Percentiles rank a stretch among this genome's conserved stretches.
Conservation (phyloP, 2,329 filamentous ascomycete species). For the Lachnellula arida region DNA sequence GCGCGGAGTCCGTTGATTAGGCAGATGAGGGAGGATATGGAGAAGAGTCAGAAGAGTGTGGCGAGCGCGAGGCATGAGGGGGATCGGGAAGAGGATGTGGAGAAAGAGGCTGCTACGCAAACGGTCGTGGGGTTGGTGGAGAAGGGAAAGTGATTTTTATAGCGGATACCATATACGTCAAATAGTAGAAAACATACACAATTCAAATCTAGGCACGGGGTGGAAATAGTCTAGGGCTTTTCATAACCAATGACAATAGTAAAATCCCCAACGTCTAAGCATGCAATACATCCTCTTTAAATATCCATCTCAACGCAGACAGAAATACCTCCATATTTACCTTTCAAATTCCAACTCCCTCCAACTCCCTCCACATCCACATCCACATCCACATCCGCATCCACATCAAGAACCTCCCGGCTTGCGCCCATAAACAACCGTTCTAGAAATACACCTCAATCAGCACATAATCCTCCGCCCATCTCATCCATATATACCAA, state of each 20-base stretch:
- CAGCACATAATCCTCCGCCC: not conserved
- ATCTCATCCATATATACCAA: too few relatives aligned
- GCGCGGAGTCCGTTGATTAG: constrained; percentile 43
- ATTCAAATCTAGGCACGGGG: not conserved
- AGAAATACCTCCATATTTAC: too few relatives aligned
- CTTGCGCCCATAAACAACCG: not conserved
- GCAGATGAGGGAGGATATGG: constrained; percentile 33
- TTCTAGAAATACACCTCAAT: not conserved
- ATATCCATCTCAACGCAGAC: too few relatives aligned
- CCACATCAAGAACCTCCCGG: not conserved
- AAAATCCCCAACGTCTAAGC: too few relatives aligned
- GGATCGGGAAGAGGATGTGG: constrained; percentile 7
- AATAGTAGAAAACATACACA: not conserved
- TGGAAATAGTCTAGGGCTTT: too few relatives aligned
- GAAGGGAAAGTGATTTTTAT: not conserved
- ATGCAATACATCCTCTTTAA: too few relatives aligned
- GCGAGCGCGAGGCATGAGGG: constrained; percentile 11
- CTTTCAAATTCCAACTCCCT: too few relatives aligned
- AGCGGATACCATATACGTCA: not conserved
- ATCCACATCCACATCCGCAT: too few relatives aligned
- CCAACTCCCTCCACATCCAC: too few relatives aligned
- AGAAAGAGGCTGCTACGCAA: not conserved
- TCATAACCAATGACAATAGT: too few relatives aligned
- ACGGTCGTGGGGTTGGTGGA: too few relatives aligned
- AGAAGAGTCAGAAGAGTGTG: constrained; percentile 23